These are phyloP conservation scores for Colletotrichum brevisporum DNA, from an alignment of 2,329 filamentous ascomycete species.

Conservation along the genomic window DNA sequence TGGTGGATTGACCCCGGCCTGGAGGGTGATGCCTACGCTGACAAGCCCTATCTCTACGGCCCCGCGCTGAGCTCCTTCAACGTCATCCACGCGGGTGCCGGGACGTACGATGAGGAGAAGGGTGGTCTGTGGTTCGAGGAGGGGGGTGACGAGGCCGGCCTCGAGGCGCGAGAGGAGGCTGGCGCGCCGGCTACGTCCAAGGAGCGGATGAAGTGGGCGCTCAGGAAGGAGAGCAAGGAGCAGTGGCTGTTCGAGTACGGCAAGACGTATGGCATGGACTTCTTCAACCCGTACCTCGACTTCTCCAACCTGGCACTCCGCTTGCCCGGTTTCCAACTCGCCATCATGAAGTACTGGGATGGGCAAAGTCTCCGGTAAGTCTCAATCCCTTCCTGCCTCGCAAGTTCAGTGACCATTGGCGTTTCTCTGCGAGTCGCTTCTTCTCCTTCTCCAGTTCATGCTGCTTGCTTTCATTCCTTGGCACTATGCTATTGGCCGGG, in stretches of 20 bases:
- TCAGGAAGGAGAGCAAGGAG: constrained; percentile 63
- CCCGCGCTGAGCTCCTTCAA: constrained; percentile 87
- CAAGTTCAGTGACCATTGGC: constrained; percentile 20
- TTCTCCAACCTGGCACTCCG: constrained; percentile 81
- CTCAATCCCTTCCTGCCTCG: constrained; percentile 35
- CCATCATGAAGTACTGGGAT: constrained; percentile 85
- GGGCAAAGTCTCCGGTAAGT: constrained; percentile 81
- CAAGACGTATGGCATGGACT: constrained; percentile 70
- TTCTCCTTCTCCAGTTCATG: background rate
- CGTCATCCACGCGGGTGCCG: constrained; percentile 75
- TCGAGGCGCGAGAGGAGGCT: constrained; percentile 58
- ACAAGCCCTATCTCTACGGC: constrained; percentile 88
- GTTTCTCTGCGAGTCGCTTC: constrained; percentile 14
- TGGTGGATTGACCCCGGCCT: constrained; percentile 94
- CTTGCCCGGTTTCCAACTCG: constrained; percentile 80
- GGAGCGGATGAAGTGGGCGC: constrained; percentile 72
- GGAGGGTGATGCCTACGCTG: constrained; percentile 90
- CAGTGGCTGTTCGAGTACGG: constrained; percentile 70
- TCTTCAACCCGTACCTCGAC: constrained; percentile 94
- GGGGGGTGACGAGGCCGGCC: constrained; percentile 72
- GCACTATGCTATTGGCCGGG: constrained; percentile 19
- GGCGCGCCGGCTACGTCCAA: constrained; percentile 68
- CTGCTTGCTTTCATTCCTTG: background rate
- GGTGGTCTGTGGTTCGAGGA: constrained; percentile 74
- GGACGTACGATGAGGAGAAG: constrained; percentile 60